Conservation (phyloP, 305 asterid genomes). For the Fraxinus greggii region DNA sequence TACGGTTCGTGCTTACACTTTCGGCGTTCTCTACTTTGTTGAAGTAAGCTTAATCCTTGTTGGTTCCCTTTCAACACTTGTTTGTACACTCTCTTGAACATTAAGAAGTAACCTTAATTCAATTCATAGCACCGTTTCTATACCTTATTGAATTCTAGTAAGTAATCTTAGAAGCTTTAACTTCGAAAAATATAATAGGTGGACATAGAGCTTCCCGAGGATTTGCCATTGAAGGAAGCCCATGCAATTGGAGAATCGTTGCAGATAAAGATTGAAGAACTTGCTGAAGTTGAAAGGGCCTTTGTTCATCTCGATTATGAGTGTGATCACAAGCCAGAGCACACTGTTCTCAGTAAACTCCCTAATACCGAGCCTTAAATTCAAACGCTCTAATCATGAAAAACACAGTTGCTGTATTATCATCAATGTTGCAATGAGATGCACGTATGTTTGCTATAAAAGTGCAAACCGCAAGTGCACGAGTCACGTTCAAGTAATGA, state of each 20-base stretch:
- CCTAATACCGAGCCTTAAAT: slow-evolving; percentile 26
- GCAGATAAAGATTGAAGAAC: slow-evolving; percentile 70
- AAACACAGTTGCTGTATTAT: background rate
- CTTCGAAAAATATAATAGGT: slow-evolving; percentile 36
- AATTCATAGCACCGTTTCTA: background rate
- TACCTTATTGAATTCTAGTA: background rate
- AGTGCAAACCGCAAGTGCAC: too few species aligned
- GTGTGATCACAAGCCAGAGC: slow-evolving; percentile 47
- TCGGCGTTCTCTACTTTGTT: slow-evolving; percentile 79
- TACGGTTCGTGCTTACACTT: slow-evolving; percentile 83
- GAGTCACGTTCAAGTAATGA: too few species aligned
- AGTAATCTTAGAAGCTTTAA: too few species aligned
- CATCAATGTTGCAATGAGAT: background rate
- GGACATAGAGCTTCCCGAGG: slow-evolving; percentile 75
- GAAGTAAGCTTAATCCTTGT: slow-evolving; percentile 42
- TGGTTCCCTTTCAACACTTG: background rate
- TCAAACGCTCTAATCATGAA: background rate
- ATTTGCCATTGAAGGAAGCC: slow-evolving; percentile 65
- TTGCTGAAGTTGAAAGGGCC: slow-evolving; percentile 42
- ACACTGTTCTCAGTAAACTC: slow-evolving; percentile 34
- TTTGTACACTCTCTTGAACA: background rate
- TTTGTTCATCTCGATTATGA: slow-evolving; percentile 74
- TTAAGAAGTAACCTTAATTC: background rate
- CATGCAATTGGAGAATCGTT: slow-evolving; percentile 67
- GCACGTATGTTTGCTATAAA: background rate